A percentile compares a stretch with the other conserved stretches of the same genome.
Conservation (phyloP, 140 eudicot genomes). For the Senecio squalidus region DNA sequence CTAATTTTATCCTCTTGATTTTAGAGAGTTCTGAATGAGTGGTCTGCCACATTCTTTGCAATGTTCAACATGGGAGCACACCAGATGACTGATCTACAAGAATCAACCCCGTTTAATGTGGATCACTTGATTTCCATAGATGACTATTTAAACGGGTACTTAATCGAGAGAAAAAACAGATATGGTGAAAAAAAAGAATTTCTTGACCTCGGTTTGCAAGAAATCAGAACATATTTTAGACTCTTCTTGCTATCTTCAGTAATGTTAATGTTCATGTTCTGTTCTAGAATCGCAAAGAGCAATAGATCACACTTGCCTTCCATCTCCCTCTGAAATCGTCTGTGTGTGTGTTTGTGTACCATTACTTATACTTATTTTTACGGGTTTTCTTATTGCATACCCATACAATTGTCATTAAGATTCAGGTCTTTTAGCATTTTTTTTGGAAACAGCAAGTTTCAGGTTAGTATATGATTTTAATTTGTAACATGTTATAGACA, state of each 20-base stretch:
- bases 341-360: background rate
- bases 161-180: slow-evolving; percentile 65
- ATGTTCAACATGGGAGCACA: slow-evolving; percentile 58
- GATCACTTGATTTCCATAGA: slow-evolving; percentile 65
- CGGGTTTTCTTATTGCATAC: slow-evolving; percentile 5
- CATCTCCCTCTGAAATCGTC: slow-evolving; percentile 25
- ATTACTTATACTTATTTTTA: slow-evolving; percentile 7
- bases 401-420: background rate
- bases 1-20: slow-evolving; percentile 9
- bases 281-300: slow-evolving; percentile 71
- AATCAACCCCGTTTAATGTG: slow-evolving; percentile 26
- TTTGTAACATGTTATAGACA: background rate
- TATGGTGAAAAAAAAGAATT: slow-evolving; percentile 74
- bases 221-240: slow-evolving; percentile 76
- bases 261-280: slow-evolving; percentile 77
- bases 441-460: background rate
- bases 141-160: slow-evolving; percentile 66
- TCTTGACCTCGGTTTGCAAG: slow-evolving; percentile 78
- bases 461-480: background rate
- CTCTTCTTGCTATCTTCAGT: slow-evolving; percentile 74
- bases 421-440: slow-evolving; percentile 1
- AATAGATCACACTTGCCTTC: slow-evolving; percentile 51
- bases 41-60: slow-evolving; percentile 67
- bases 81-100: slow-evolving; percentile 35
- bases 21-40: slow-evolving; percentile 66